Evolutionary conservation across 1,284 basidiomycete genomes (phyloP).

Genomic region (Trametes polyzona): DNA sequence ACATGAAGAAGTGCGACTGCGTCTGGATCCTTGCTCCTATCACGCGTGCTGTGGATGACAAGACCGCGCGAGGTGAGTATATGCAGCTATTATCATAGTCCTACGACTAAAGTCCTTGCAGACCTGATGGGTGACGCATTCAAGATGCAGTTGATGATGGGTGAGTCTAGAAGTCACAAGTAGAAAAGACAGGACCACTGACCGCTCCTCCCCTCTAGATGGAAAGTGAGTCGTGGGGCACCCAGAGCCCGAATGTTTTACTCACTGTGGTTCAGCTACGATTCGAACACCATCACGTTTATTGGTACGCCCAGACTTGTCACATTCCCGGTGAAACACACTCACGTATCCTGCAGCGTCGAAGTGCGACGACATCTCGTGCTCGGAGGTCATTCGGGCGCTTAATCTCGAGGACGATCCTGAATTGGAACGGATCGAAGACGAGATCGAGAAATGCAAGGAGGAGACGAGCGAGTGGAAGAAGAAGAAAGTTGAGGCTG

Average conservation of each 20-base stretch:
- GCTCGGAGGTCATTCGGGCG: constrained; percentile 56
- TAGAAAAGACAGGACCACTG: background rate
- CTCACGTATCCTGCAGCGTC: constrained; percentile 43
- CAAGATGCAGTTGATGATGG: constrained; percentile 61
- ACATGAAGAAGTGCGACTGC: constrained; percentile 63
- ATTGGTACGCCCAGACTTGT: constrained; percentile 42
- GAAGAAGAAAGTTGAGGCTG: constrained; percentile 45
- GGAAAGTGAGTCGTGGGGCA: constrained; percentile 61
- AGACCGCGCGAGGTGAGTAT: constrained; percentile 55
- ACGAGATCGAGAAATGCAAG: constrained; percentile 43
- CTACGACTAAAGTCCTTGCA: constrained; percentile 22
- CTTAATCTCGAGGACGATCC: constrained; percentile 55
- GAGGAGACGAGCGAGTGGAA: constrained; percentile 46
- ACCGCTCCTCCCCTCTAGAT: constrained; percentile 35
- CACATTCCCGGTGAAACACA: background rate
- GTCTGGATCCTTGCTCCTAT: constrained; percentile 63
- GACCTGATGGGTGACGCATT: constrained; percentile 65
- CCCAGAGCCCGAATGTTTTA: too few relatives aligned
- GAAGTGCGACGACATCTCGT: constrained; percentile 69
- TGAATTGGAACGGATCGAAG: constrained; percentile 53
- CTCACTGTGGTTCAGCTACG: constrained; percentile 46
- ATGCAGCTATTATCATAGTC: background rate
- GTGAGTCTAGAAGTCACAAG: constrained; percentile 24
- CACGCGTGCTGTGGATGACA: constrained; percentile 58
- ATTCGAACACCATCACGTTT: constrained; percentile 61